Conservation (phyloP, 2,329 filamentous ascomycete species). For the Xylaria sp. region DNA sequence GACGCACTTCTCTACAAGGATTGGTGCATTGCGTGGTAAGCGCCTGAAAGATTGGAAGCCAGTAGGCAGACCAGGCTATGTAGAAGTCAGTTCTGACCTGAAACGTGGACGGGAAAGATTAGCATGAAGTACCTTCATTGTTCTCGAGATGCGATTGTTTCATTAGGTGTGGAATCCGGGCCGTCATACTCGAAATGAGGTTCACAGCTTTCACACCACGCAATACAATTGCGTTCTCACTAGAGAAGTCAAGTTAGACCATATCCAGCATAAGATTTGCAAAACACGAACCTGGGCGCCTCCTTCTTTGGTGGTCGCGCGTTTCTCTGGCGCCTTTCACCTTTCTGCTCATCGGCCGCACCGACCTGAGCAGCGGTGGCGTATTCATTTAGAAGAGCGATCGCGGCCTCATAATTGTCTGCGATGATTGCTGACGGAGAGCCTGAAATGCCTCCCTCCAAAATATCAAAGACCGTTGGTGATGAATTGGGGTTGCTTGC, state of each 20-base stretch:
- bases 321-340: slow-evolving; percentile 62
- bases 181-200: slow-evolving; percentile 84
- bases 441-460: slow-evolving; percentile 79
- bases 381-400: slow-evolving; percentile 88
- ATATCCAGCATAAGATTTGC: not conserved
- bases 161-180: slow-evolving; percentile 86
- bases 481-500: slow-evolving; percentile 77
- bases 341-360: slow-evolving; percentile 74
- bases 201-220: slow-evolving; percentile 84
- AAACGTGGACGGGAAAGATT: not conserved
- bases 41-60: slow-evolving; percentile 92
- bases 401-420: slow-evolving; percentile 93
- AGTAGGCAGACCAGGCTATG: slow-evolving; percentile 96
- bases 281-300: slow-evolving; percentile 64
- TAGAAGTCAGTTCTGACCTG: slow-evolving; percentile 44
- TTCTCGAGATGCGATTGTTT: slow-evolving; percentile 91
- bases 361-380: slow-evolving; percentile 83
- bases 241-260: slow-evolving; percentile 48
- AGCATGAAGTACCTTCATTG: slow-evolving; percentile 72
- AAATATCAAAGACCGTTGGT: slow-evolving; percentile 84
- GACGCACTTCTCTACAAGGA: slow-evolving; percentile 90
- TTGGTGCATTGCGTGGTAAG: slow-evolving; percentile 93
- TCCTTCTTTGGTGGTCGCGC: slow-evolving; percentile 60
- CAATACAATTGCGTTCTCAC: slow-evolving; percentile 77
- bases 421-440: slow-evolving; percentile 86